phyloP scores from a whole-genome alignment of 2,329 filamentous ascomycete species.

The Paraconiothyrium brasiliense region DNA sequence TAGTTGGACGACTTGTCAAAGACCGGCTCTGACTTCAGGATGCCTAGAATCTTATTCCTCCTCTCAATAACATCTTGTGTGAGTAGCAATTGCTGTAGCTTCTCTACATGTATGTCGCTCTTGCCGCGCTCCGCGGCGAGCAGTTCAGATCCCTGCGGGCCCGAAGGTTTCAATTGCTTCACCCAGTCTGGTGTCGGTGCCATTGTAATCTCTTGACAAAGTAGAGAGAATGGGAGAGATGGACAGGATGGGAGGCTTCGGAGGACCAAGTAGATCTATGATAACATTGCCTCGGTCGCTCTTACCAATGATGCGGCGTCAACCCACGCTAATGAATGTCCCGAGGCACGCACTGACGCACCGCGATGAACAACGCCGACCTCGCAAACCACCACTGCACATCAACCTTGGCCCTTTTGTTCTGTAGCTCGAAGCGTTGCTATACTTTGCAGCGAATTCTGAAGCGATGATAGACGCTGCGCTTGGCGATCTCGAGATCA shows the following conservation, averaged over 20 bases:
- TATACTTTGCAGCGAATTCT: not conserved
- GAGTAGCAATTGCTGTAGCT: constrained; percentile 74
- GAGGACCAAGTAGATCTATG: constrained; percentile 3
- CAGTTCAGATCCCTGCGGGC: constrained; percentile 74
- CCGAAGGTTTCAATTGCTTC: constrained; percentile 70
- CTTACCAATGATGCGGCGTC: not conserved
- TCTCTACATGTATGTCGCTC: constrained; percentile 72
- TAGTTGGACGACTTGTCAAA: constrained; percentile 85
- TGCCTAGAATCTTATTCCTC: constrained; percentile 67
- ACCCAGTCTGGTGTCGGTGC: constrained; percentile 69
- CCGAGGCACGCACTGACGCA: constrained; percentile 9
- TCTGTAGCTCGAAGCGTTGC: not conserved
- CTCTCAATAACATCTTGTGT: constrained; percentile 70
- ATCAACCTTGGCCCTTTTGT: not conserved
- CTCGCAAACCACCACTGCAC: not conserved
- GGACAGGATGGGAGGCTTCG: constrained; percentile 19
- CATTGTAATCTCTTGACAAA: constrained; percentile 35
- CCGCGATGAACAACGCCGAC: not conserved
- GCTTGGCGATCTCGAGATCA: not conserved
- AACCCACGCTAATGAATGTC: constrained; percentile 3
- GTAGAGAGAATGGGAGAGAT: constrained; percentile 14
- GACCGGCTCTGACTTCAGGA: constrained; percentile 73
- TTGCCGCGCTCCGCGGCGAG: constrained; percentile 73
- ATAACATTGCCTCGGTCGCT: constrained; percentile 3
- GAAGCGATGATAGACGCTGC: not conserved